Evolutionary conservation across 495 filamentous ascomycete species (phyloP).

Genomic region (Cladorrhinum samala): DNA sequence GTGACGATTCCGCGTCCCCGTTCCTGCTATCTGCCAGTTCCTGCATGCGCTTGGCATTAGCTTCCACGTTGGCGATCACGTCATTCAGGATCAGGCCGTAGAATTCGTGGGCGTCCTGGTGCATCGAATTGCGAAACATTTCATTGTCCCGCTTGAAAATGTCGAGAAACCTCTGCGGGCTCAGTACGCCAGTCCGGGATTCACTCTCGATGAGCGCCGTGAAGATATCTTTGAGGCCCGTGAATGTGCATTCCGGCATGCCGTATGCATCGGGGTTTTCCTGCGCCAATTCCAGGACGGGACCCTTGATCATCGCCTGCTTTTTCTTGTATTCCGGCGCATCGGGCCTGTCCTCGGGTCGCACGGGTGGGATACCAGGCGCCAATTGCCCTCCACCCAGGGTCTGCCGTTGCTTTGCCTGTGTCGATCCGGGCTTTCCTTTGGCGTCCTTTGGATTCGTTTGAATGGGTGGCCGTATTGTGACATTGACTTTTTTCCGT

Average conservation of each 20-base stretch:
- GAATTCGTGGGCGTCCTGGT: slow-evolving; percentile 98
- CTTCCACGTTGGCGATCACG: slow-evolving; percentile 89
- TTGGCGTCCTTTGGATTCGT: slow-evolving; percentile 36
- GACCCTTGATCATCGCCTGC: slow-evolving; percentile 77
- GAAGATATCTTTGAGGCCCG: slow-evolving; percentile 92
- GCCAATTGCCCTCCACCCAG: slow-evolving; percentile 36
- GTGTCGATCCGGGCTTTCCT: slow-evolving; percentile 31
- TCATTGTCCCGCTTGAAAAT: slow-evolving; percentile 91
- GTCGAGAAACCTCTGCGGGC: slow-evolving; percentile 87
- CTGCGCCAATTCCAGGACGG: slow-evolving; percentile 73
- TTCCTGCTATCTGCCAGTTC: slow-evolving; percentile 39
- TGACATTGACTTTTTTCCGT: slow-evolving; percentile 41
- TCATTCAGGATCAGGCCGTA: slow-evolving; percentile 92
- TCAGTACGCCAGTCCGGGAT: slow-evolving; percentile 83
- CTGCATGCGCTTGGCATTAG: slow-evolving; percentile 56
- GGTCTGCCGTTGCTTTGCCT: slow-evolving; percentile 38
- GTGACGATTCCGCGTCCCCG: slow-evolving; percentile 28
- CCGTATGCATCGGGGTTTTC: slow-evolving; percentile 74
- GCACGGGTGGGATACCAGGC: slow-evolving; percentile 31
- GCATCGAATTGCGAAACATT: slow-evolving; percentile 94
- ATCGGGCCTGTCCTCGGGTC: slow-evolving; percentile 67
- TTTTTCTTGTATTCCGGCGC: slow-evolving; percentile 97
- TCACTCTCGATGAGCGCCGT: slow-evolving; percentile 78
- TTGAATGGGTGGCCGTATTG: slow-evolving; percentile 40
- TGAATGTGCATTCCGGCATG: slow-evolving; percentile 93